Base-by-base conservation (phyloP, 1,139 yeast genomes). In the Geotrichum macrosporum region DNA sequence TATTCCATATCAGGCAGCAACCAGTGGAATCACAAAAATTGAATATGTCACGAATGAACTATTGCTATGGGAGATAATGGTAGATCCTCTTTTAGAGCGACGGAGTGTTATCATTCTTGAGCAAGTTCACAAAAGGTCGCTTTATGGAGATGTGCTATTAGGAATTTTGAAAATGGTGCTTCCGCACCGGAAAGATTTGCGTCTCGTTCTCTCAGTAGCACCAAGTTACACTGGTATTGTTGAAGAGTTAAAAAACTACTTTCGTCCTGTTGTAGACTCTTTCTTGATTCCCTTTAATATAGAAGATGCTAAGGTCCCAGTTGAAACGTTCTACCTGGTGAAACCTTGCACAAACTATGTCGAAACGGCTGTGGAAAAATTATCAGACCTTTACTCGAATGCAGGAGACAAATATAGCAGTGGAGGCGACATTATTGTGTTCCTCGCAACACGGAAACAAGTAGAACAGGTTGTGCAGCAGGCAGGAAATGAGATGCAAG, bases 361-460 rank as follows among this genome's bases (percentile, higher is more conserved):
- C 38, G 81, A 81, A 29, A 81, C 88, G 1, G 77, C 87, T 0
- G 69, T 85, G 37, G 88, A 85, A 56, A 75, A 92, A 1, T 82
- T 85, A 2, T 67, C 84, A 55, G 86, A 84, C 56, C 80, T 84
- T 29, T 94, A 84, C 60, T 72, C 76, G 26, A 71, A 77, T 22
- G 75, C 72, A 52, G 74, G 68, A 43, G 75, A 71, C 46, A 69
- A 79, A 3, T 74, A 82, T 20, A 86, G 82, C 56, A 87, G 76
- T 46, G 85, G 78, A 51, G 95, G 95, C 52, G 94, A 86, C 65
- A 77, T 87, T 33, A 66, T 87, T 42, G 68, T 86, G 44, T 85
- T 86, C 61, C 71, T 87, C 52, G 84, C 95, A 0, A 95, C 95
- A 71, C 89, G 84, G 65, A 92, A 82, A 59, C 95, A 87, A 65